Percentiles rank a stretch among this genome's conserved stretches.
phyloP scores from a whole-genome alignment of 2,329 filamentous ascomycete genomes.

The Ascochyta fabae region DNA sequence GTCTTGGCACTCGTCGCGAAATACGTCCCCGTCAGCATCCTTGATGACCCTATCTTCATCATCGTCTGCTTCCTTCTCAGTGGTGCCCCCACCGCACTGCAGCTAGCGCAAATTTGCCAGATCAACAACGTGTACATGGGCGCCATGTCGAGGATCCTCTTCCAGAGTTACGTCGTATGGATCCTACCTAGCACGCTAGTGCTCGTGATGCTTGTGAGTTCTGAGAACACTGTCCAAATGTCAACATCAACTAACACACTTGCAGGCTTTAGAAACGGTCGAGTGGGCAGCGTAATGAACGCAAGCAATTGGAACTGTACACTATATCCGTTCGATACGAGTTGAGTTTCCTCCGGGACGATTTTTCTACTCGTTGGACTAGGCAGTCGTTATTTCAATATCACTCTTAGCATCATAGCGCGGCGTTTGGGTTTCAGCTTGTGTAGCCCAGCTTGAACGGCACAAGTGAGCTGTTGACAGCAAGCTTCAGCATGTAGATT shows the following conservation, averaged over 20 bases:
- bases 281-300: slow-evolving; percentile 73
- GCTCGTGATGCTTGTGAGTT: slow-evolving; percentile 76
- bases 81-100: slow-evolving; percentile 89
- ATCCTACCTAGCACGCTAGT: slow-evolving; percentile 92
- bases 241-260: not conserved
- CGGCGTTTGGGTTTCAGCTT: slow-evolving; percentile 13
- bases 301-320: not conserved
- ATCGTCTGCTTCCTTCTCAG: slow-evolving; percentile 97
- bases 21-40: slow-evolving; percentile 87
- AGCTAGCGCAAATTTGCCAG: slow-evolving; percentile 97
- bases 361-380: not conserved
- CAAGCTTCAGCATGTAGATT: not conserved
- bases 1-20: slow-evolving; percentile 86
- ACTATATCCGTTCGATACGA: not conserved
- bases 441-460: not conserved
- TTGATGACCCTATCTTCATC: slow-evolving; percentile 97
- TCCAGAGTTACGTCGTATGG: slow-evolving; percentile 97
- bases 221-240: not conserved
- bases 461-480: not conserved
- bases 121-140: slow-evolving; percentile 96
- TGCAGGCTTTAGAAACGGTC: slow-evolving; percentile 76
- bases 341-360: not conserved
- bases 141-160: slow-evolving; percentile 89
- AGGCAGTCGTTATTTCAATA: not conserved
- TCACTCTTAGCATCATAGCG: slow-evolving; percentile 16